Conservation (phyloP, 2,329 filamentous ascomycete genomes). For the Apiospora phragmitis region DNA sequence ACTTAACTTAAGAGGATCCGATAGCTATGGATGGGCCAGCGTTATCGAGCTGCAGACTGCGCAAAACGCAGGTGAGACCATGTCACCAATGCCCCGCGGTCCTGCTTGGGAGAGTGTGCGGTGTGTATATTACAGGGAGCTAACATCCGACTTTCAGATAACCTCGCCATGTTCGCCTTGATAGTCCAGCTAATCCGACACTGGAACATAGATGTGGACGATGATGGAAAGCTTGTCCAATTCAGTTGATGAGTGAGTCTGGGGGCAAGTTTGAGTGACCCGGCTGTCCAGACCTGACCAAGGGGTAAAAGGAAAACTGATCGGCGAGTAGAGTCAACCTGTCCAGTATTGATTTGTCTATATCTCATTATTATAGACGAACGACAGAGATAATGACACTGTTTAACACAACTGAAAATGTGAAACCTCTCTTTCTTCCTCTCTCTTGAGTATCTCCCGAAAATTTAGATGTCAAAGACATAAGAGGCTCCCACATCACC, state of each 20-base stretch:
- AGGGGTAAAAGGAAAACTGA: neutral
- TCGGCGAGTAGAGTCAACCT: no score
- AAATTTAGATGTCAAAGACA: no score
- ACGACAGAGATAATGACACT: no score
- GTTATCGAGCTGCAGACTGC: accelerated
- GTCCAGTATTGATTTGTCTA: no score
- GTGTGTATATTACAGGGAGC: neutral
- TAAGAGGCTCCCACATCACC: neutral
- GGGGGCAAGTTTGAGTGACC: neutral
- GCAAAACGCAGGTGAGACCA: neutral
- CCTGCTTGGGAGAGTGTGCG: neutral
- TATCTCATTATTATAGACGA: no score
- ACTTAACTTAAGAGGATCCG: neutral
- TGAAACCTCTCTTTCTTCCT: no score
- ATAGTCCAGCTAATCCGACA: neutral
- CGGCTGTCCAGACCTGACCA: neutral
- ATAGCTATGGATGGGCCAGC: neutral
- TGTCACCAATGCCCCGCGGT: no score
- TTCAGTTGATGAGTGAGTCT: neutral
- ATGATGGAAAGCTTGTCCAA: neutral
- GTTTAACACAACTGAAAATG: no score
- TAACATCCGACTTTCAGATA: neutral
- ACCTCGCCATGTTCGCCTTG: neutral
- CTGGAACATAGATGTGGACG: neutral
- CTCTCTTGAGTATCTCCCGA: no score